These are phyloP conservation scores for Camellia granthamiana DNA, from an alignment of 148 eudicot genomes.

Conservation along the genomic window DNA sequence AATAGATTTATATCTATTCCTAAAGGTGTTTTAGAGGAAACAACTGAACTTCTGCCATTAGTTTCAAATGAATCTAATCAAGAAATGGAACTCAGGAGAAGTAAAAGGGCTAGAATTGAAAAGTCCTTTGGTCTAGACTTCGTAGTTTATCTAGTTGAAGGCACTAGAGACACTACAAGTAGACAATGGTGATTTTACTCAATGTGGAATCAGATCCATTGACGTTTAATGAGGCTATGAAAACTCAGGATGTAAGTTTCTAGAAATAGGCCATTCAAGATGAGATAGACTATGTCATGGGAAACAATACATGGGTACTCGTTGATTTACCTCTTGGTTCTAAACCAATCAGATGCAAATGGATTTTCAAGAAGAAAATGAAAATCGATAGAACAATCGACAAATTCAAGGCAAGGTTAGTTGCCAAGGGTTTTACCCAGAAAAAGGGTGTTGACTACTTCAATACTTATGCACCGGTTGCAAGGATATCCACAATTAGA, in stretches of 20 bases:
- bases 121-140: neutral
- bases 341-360: too few species aligned
- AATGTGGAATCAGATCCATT: neutral
- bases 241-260: slow-evolving; percentile 9
- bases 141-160: neutral
- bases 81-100: neutral
- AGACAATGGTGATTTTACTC: neutral
- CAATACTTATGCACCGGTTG: neutral
- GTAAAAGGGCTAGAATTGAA: neutral
- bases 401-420: neutral
- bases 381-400: too few species aligned
- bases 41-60: too few species aligned
- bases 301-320: neutral
- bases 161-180: neutral
- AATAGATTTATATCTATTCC: neutral
- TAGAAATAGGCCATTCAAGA: slow-evolving; percentile 12
- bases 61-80: neutral
- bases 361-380: too few species aligned
- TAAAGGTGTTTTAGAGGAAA: too few species aligned
- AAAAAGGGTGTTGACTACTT: neutral
- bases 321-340: too few species aligned
- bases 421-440: neutral
- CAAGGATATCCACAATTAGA: neutral
- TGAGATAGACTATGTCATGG: neutral
- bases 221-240: slow-evolving; percentile 6